Evolutionary conservation across 2,329 filamentous ascomycete species (phyloP).

Genomic region (Colletotrichum coccodes): DNA sequence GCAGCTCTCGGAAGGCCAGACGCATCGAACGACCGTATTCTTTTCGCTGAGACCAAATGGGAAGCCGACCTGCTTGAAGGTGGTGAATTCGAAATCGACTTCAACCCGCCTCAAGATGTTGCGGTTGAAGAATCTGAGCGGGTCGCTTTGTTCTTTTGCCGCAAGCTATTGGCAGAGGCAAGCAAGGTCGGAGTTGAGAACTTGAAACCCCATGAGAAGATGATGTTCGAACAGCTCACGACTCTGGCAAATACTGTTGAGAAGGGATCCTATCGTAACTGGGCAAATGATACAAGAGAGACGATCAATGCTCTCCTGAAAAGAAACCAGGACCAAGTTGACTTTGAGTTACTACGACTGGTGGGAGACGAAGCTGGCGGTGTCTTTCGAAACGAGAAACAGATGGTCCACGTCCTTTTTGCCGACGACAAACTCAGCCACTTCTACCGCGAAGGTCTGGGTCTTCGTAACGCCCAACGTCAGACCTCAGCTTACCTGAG

Average conservation of each 20-base stretch:
- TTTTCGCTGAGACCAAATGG: conserved; percentile 12
- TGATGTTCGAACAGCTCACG: neutral
- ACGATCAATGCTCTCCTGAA: neutral
- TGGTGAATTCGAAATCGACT: neutral
- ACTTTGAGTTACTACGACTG: neutral
- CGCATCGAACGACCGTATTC: conserved; percentile 9
- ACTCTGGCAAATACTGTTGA: neutral
- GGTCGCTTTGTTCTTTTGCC: conserved; percentile 11
- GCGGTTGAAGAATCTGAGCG: conserved; percentile 3
- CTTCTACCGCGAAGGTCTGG: conserved; percentile 11
- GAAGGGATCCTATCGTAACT: neutral
- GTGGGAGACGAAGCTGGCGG: neutral
- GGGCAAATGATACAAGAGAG: conserved; percentile 1
- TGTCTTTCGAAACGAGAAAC: conserved; percentile 9
- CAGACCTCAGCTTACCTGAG: conserved; percentile 32
- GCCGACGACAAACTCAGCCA: conserved; percentile 8
- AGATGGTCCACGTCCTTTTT: conserved; percentile 15
- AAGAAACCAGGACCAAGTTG: neutral
- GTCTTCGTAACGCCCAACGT: neutral
- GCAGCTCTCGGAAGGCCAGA: neutral
- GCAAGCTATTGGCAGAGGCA: neutral
- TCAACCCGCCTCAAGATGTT: neutral
- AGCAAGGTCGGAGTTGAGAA: neutral
- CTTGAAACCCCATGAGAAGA: neutral
- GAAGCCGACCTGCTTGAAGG: neutral